These are phyloP conservation scores for Thecaphora thlaspeos DNA, from an alignment of 1,284 basidiomycete species.

Conservation along the genomic window DNA sequence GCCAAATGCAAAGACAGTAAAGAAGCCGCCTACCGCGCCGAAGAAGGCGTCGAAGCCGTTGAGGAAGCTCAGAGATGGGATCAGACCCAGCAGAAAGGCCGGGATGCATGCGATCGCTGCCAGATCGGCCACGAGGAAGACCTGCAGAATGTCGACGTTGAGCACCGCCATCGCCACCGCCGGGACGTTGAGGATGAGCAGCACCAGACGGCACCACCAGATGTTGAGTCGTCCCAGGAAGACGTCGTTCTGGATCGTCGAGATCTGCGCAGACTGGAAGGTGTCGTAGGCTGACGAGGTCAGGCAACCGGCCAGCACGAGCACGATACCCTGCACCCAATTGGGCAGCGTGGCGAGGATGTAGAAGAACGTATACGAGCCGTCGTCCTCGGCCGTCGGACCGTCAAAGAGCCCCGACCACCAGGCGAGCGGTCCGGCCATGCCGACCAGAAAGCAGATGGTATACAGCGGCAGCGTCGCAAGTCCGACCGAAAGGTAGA, in stretches of 20 bases:
- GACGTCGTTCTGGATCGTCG: constrained; percentile 57
- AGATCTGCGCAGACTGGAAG: constrained; percentile 57
- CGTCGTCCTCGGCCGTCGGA: constrained; percentile 45
- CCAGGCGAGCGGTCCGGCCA: constrained; percentile 52
- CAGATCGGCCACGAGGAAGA: constrained; percentile 57
- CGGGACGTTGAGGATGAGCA: constrained; percentile 52
- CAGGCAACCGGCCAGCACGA: constrained; percentile 53
- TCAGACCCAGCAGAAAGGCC: constrained; percentile 49
- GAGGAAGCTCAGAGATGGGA: constrained; percentile 47
- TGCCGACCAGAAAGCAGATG: constrained; percentile 55
- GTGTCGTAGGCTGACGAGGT: constrained; percentile 58
- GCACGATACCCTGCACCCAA: constrained; percentile 54
- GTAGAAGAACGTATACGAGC: constrained; percentile 52
- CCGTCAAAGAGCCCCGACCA: constrained; percentile 53
- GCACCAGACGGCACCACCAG: constrained; percentile 53
- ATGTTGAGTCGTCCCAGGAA: constrained; percentile 56
- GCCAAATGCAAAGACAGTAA: constrained; percentile 57
- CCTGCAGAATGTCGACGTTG: constrained; percentile 56
- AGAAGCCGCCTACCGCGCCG: constrained; percentile 56
- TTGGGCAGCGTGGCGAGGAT: constrained; percentile 51
- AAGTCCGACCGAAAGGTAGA: constrained; percentile 48
- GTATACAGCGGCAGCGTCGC: constrained; percentile 53
- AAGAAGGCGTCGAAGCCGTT: constrained; percentile 55
- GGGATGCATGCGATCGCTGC: constrained; percentile 54
- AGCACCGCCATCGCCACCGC: constrained; percentile 51